Conservation (phyloP, 2,329 filamentous ascomycete genomes). For the Fusarium robinianum region DNA sequence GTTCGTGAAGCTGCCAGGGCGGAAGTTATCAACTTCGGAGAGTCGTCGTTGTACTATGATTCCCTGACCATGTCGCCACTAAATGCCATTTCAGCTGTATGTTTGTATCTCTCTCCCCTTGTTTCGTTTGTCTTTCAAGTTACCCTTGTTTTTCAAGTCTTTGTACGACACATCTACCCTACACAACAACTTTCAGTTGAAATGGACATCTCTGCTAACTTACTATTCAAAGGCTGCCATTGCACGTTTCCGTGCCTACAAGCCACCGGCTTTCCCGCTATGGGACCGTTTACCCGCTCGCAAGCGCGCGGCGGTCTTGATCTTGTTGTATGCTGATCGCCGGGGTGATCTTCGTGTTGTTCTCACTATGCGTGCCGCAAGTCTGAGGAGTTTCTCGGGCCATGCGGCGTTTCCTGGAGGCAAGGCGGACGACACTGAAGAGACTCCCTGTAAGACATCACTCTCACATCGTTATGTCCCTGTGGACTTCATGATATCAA, state of each 20-base stretch:
- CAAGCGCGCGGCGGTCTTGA: constrained; percentile 81
- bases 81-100: constrained; percentile 58
- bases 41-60: constrained; percentile 61
- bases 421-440: constrained; percentile 62
- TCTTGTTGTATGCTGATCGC: constrained; percentile 85
- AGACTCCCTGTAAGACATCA: constrained; percentile 60
- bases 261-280: constrained; percentile 62
- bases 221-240: constrained; percentile 56
- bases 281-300: constrained; percentile 65
- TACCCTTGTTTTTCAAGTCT: background rate
- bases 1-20: constrained; percentile 27
- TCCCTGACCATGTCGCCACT: constrained; percentile 60
- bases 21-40: constrained; percentile 34
- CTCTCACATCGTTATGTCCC: background rate
- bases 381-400: constrained; percentile 71
- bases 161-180: constrained; percentile 23
- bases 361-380: constrained; percentile 69
- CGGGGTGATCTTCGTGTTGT: constrained; percentile 76
- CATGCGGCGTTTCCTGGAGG: constrained; percentile 88
- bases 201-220: background rate
- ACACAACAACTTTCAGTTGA: constrained; percentile 4
- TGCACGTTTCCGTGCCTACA: constrained; percentile 63
- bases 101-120: constrained; percentile 37
- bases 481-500: background rate
- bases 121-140: background rate